phyloP scores from a whole-genome alignment of 345 rosid species.

The Gossypium bickii region DNA sequence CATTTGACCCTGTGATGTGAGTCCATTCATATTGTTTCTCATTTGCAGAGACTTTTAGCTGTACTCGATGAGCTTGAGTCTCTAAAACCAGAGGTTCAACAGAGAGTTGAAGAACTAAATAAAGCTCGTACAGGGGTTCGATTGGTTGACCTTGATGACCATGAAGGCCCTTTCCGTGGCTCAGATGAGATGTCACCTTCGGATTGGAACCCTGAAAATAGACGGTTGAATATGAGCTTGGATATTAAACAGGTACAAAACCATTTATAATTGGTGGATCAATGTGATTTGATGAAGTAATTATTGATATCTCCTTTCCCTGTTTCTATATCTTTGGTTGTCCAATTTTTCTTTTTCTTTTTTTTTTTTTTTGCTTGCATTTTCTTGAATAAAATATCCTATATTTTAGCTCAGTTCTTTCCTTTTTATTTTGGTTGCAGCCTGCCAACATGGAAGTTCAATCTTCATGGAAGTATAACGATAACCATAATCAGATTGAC shows the following conservation, averaged over 20 bases:
- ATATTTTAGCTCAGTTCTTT: conserved; percentile 3
- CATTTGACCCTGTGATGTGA: no score
- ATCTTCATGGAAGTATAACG: conserved; percentile 53
- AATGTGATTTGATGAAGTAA: background rate
- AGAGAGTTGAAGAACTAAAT: conserved; percentile 47
- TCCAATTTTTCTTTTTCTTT: conserved; percentile 1
- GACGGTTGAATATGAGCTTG: conserved; percentile 29
- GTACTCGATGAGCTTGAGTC: conserved; percentile 78
- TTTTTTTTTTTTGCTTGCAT: conserved; percentile 3
- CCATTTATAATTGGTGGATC: background rate
- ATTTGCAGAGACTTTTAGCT: conserved; percentile 54
- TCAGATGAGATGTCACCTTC: conserved; percentile 32
- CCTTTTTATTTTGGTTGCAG: conserved; percentile 37
- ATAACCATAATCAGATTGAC: conserved; percentile 41
- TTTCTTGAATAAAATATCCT: background rate
- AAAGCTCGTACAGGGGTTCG: conserved; percentile 26
- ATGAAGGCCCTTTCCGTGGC: conserved; percentile 22
- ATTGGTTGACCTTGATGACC: conserved; percentile 35
- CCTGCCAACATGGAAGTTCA: conserved; percentile 35
- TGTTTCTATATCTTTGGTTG: background rate
- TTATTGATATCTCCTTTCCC: background rate
- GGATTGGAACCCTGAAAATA: conserved; percentile 42
- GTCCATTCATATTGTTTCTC: conserved; percentile 9
- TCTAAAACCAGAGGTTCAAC: conserved; percentile 67
- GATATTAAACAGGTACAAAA: conserved; percentile 39